Conservation (phyloP, 2,329 filamentous ascomycete genomes). For the Botryosphaeria agaves region DNA sequence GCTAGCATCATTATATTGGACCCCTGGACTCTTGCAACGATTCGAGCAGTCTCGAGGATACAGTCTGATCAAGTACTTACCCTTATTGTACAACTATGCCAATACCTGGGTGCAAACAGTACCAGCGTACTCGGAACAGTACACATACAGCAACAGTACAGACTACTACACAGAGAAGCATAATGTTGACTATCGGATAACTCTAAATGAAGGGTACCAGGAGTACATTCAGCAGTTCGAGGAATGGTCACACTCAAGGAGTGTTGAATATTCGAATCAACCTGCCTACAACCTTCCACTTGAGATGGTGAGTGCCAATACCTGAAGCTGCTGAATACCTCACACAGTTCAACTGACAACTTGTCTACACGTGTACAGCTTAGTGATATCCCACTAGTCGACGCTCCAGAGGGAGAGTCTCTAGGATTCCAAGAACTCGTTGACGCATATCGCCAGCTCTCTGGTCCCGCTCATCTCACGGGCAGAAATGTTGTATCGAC, state of each 20-base stretch:
- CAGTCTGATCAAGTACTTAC: conserved; percentile 13
- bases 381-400: conserved; percentile 11
- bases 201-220: conserved; percentile 13
- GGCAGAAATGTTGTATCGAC: conserved; percentile 15
- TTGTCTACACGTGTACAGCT: conserved; percentile 3
- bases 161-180: conserved; percentile 8
- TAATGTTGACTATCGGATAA: conserved; percentile 12
- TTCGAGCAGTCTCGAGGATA: conserved; percentile 13
- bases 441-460: conserved; percentile 17
- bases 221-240: conserved; percentile 11
- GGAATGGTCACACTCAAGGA: conserved; percentile 11
- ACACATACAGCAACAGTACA: conserved; percentile 3
- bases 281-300: conserved; percentile 17
- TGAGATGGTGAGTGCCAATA: conserved; percentile 10
- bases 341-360: too few species aligned
- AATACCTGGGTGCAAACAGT: conserved; percentile 6
- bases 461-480: conserved; percentile 14
- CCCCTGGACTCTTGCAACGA: conserved; percentile 7
- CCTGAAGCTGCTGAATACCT: not conserved
- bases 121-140: conserved; percentile 5
- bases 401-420: conserved; percentile 17
- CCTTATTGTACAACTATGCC: conserved; percentile 9
- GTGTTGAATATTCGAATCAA: conserved; percentile 13
- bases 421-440: conserved; percentile 15
- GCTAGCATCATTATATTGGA: conserved; percentile 10